These are phyloP conservation scores for Diplodia corticola DNA, from an alignment of 2,329 filamentous ascomycete species.

Conservation along the genomic window DNA sequence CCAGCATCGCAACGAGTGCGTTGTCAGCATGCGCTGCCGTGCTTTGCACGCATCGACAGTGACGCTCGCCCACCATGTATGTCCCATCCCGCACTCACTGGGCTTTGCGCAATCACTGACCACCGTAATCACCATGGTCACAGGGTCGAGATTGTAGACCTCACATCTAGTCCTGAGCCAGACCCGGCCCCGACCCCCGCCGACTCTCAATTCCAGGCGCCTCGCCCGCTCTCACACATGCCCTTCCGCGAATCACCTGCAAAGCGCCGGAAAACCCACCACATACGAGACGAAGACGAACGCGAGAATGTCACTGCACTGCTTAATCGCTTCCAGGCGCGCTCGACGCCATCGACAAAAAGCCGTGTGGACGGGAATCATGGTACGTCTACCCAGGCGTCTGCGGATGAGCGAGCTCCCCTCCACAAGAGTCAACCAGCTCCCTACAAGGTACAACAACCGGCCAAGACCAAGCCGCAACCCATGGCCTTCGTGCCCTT, in stretches of 20 bases:
- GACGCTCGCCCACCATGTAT: neutral
- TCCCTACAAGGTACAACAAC: neutral
- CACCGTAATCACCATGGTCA: neutral
- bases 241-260: neutral
- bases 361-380: neutral
- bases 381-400: slow-evolving; percentile 4
- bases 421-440: neutral
- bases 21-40: neutral
- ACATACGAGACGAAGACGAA: neutral
- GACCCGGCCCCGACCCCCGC: neutral
- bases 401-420: neutral
- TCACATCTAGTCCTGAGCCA: neutral
- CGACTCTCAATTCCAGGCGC: neutral
- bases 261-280: neutral
- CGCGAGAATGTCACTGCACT: neutral
- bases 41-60: neutral
- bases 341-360: neutral
- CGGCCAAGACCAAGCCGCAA: neutral
- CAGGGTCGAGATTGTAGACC: neutral
- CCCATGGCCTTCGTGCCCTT: neutral
- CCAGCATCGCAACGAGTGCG: neutral
- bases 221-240: neutral
- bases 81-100: neutral
- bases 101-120: neutral
- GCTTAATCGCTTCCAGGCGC: neutral